Base-by-base conservation (phyloP, 345 rosid genomes). In the Aquilaria sinensis region DNA sequence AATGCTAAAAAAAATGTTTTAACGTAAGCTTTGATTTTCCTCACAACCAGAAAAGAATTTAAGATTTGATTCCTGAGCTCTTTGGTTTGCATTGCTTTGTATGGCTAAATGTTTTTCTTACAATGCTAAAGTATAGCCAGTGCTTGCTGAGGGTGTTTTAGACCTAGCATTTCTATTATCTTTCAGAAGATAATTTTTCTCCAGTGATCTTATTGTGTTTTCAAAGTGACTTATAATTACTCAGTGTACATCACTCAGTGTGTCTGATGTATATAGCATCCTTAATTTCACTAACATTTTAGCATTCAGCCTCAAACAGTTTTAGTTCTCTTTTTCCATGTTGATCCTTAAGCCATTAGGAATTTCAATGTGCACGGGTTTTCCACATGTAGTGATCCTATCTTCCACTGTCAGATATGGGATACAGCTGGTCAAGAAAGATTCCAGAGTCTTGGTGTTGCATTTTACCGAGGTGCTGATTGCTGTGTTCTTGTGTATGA, bases 361-460 rank as follows among this genome's bases (percentile, higher is more conserved):
- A 37, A 37, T 37, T 37, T 37, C 7, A 37, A 7, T 37, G 5
- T 37, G 43, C 43, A 37, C 43, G 7, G 43, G 5, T 37, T 37
- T 37, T 37, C 43, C 43, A 37, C 43, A 3, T 37, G 5, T 37
- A 37, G 7, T 37, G 43, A 37, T 37, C 5, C 43, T 56, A 16
- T 47, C 31, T 51, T 16, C 9, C 49, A 45, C 30, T 55, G 15
- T 31, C 77, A 90, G 97, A 85, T 90, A 62, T 90, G 97, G 97
- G 97, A 90, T 70, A 90, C 97, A 9, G 95, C 97, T 3, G 97
- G 97, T 54, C 97, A 90, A 66, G 97, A 90, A 78, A 77, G 97
- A 71, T 90, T 90, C 73, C 97, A 90, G 72, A 90, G 97, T 61
- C 89, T 90, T 10, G 95, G 97, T 30, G 97, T 87, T 57, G 97